phyloP scores from a whole-genome alignment of 306 rosid genomes.

The Dicorynia guianensis region DNA sequence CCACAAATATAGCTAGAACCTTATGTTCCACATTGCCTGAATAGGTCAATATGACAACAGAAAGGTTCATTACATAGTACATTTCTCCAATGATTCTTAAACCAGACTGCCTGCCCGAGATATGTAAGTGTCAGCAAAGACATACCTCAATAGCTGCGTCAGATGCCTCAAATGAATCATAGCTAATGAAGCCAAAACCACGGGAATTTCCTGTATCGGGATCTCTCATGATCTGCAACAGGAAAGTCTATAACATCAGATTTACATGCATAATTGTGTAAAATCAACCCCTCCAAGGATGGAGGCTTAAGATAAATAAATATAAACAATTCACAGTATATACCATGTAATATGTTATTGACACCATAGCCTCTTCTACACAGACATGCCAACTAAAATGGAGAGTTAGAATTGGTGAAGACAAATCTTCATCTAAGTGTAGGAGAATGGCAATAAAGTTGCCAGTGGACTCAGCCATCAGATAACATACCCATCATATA shows the following conservation, averaged over 20 bases:
- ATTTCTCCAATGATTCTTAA: conserved; percentile 29
- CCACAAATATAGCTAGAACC: neutral
- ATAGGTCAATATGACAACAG: conserved; percentile 5
- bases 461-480: neutral
- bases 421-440: neutral
- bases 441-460: conserved; percentile 6
- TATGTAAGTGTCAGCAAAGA: neutral
- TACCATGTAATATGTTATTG: neutral
- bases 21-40: neutral
- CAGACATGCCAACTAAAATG: conserved; percentile 25
- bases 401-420: conserved; percentile 6
- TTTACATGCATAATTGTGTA: conserved; percentile 18
- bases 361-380: conserved; percentile 22
- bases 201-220: conserved; percentile 98
- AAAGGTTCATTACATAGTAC: conserved; percentile 1
- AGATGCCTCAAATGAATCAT: conserved; percentile 98
- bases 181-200: conserved; percentile 97
- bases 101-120: neutral
- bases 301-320: conserved; percentile 2
- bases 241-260: conserved; percentile 37
- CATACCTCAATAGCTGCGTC: conserved; percentile 97
- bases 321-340: conserved; percentile 17
- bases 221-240: conserved; percentile 95
- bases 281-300: conserved; percentile 18
- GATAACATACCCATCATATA: conserved; percentile 2